Conservation (phyloP, 768 basidiomycete genomes). For the Naganishia friedmannii region DNA sequence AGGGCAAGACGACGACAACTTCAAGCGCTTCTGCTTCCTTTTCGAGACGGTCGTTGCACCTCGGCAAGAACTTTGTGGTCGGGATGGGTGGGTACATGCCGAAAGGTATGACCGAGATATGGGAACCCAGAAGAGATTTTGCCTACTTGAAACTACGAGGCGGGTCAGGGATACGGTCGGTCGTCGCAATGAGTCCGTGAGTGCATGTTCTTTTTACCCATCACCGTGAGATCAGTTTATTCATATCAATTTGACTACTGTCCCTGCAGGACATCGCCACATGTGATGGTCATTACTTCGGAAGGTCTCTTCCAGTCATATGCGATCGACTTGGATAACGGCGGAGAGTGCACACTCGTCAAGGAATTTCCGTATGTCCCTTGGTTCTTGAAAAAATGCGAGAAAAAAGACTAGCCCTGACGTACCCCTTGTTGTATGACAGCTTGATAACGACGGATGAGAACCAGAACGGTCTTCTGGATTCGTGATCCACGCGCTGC, state of each 20-base stretch:
- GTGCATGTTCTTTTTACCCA: conserved; percentile 43
- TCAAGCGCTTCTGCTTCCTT: conserved; percentile 42
- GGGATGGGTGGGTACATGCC: conserved; percentile 57
- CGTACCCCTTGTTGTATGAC: too few species aligned
- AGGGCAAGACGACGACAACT: conserved; percentile 18
- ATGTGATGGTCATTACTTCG: conserved; percentile 93
- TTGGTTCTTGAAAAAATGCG: background rate
- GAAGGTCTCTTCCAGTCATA: conserved; percentile 96
- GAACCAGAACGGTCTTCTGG: background rate
- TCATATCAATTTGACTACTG: background rate
- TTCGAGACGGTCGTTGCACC: conserved; percentile 42
- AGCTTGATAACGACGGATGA: background rate
- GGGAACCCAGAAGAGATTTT: conserved; percentile 94
- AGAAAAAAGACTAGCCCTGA: background rate
- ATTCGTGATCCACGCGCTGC: background rate
- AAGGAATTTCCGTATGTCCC: conserved; percentile 76
- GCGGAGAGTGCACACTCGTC: conserved; percentile 90
- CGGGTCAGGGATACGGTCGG: conserved; percentile 73
- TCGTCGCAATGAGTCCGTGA: conserved; percentile 85
- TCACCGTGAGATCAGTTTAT: background rate
- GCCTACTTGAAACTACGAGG: conserved; percentile 74
- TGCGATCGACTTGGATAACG: conserved; percentile 90
- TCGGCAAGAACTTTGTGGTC: conserved; percentile 51
- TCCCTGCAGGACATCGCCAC: conserved; percentile 66
- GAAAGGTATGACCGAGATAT: conserved; percentile 85